Evolutionary conservation across 2,329 filamentous ascomycete species (phyloP).

Genomic region (Hypoxylon sp.): DNA sequence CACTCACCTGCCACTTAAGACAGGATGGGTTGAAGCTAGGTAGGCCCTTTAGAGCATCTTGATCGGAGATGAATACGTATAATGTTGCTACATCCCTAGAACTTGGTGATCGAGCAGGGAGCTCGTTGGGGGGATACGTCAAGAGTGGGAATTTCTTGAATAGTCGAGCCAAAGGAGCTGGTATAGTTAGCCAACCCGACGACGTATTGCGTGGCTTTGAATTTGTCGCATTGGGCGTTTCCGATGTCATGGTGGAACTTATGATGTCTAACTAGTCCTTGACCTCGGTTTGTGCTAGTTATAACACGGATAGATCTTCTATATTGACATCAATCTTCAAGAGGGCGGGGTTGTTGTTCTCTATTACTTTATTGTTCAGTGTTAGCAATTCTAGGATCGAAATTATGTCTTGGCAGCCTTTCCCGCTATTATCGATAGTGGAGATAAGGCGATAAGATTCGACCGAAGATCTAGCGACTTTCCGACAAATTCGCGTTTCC

Average conservation of each 20-base stretch:
- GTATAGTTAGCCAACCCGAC: slow-evolving; percentile 64
- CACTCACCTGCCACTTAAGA: slow-evolving; percentile 88
- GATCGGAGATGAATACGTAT: slow-evolving; percentile 77
- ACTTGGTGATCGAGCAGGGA: slow-evolving; percentile 62
- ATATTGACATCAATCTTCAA: not conserved
- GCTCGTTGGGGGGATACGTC: slow-evolving; percentile 77
- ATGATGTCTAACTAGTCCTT: too few species aligned
- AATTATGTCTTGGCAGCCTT: slow-evolving; percentile 6
- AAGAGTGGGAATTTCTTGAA: slow-evolving; percentile 86
- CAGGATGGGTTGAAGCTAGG: slow-evolving; percentile 93
- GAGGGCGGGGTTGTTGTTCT: slow-evolving; percentile 2
- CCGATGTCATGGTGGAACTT: slow-evolving; percentile 23
- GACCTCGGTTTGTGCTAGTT: too few species aligned
- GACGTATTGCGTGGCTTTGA: slow-evolving; percentile 38
- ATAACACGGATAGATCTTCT: too few species aligned
- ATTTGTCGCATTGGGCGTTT: slow-evolving; percentile 18
- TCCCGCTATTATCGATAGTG: slow-evolving; percentile 23
- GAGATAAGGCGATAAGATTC: slow-evolving; percentile 3
- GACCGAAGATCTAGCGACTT: slow-evolving; percentile 28
- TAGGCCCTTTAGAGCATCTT: slow-evolving; percentile 66
- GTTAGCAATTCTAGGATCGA: not conserved
- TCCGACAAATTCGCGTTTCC: slow-evolving; percentile 31
- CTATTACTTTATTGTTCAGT: not conserved
- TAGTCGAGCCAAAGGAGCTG: slow-evolving; percentile 78
- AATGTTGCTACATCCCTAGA: slow-evolving; percentile 63